phyloP scores from a whole-genome alignment of 805 yeast genomes.

The Kuraishia molischiana region DNA sequence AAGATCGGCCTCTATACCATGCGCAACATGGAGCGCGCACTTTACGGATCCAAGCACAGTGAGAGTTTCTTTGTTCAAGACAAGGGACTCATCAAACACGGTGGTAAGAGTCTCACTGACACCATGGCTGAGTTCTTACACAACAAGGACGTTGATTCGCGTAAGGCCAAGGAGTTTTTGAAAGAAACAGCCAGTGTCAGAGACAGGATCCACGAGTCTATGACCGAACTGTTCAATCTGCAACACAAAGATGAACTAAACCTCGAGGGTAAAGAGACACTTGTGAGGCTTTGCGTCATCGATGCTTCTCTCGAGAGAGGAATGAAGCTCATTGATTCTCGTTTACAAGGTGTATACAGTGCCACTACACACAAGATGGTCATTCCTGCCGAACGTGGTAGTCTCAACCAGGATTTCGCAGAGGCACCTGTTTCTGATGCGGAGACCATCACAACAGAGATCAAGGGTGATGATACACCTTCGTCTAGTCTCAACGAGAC shows the following conservation, averaged over 20 bases:
- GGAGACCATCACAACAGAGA: neutral
- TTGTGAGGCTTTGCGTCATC: conserved; percentile 57
- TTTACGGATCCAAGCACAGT: conserved; percentile 22
- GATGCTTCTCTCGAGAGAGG: conserved; percentile 62
- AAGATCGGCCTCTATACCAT: conserved; percentile 71
- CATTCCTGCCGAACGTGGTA: conserved; percentile 5
- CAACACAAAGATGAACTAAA: conserved; percentile 47
- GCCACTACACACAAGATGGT: conserved; percentile 1
- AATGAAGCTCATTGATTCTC: conserved; percentile 19
- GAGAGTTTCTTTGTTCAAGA: conserved; percentile 2
- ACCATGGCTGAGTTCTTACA: conserved; percentile 1
- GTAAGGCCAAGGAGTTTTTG: conserved; percentile 17
- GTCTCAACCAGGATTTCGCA: too few species aligned
- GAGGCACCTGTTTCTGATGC: too few species aligned
- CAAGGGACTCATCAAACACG: conserved; percentile 9
- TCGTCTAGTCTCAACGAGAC: conserved; percentile 2
- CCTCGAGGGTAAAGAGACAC: conserved; percentile 64
- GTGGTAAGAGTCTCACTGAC: neutral
- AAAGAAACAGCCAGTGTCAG: conserved; percentile 30
- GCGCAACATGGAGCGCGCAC: conserved; percentile 64
- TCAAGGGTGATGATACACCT: neutral
- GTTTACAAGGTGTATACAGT: conserved; percentile 4
- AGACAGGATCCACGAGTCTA: conserved; percentile 33
- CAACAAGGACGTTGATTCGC: conserved; percentile 6
- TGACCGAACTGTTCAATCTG: conserved; percentile 47